Evolutionary conservation across 768 basidiomycete species (phyloP).

Genomic region (Gymnopilus dilepis): DNA sequence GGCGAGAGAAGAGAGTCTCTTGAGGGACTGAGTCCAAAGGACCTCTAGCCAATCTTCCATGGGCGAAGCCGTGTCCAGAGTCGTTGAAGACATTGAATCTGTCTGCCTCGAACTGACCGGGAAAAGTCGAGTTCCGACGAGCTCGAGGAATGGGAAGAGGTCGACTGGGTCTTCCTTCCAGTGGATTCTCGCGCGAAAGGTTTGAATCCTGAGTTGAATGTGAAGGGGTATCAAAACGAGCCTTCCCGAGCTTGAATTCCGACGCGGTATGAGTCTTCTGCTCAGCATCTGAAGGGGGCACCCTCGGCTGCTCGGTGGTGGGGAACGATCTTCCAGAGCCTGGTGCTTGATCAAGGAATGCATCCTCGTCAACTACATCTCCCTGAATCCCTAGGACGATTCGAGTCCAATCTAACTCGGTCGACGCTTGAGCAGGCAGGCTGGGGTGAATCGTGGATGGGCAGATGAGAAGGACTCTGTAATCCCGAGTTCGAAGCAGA

Average conservation of each 20-base stretch:
- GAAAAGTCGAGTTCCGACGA: constrained; percentile 19
- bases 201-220: not conserved
- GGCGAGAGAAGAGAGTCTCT: constrained; percentile 26
- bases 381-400: constrained; percentile 21
- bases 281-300: not conserved
- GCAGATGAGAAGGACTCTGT: constrained; percentile 57
- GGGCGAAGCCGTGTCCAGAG: not conserved
- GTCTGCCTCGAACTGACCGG: constrained; percentile 5
- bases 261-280: not conserved
- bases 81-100: constrained; percentile 20
- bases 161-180: not conserved
- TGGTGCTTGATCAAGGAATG: not conserved
- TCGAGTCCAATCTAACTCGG: constrained; percentile 50
- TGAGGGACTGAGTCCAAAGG: constrained; percentile 21
- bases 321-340: not conserved
- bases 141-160: constrained; percentile 9
- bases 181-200: not conserved
- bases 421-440: constrained; percentile 59
- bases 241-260: too few species aligned
- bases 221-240: not conserved
- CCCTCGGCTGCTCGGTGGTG: not conserved
- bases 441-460: constrained; percentile 45
- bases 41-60: constrained; percentile 6
- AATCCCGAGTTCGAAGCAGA: constrained; percentile 56
- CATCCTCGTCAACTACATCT: not conserved